phyloP scores from a whole-genome alignment of 1,139 yeast genomes.

The Wickerhamomyces sp. region DNA sequence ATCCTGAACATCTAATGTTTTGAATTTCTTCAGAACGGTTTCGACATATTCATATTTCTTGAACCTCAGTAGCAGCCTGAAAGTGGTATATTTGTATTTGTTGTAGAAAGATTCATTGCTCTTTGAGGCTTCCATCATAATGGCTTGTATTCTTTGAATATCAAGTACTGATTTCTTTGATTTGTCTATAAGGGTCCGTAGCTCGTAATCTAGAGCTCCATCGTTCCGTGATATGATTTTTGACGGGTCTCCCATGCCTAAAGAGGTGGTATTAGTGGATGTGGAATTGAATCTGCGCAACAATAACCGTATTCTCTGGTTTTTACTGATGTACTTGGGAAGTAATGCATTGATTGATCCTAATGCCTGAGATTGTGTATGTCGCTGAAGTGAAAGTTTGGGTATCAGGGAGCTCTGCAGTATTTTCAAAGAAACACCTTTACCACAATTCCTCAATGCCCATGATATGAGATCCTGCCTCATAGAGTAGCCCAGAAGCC shows the following conservation, averaged over 20 bases:
- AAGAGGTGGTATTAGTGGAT: neutral
- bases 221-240: no score
- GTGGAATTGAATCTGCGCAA: conserved; percentile 4
- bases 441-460: conserved; percentile 12
- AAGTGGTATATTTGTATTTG: neutral
- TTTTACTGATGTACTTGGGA: neutral
- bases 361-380: no score
- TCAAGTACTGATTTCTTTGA: conserved; percentile 4
- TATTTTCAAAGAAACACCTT: conserved; percentile 2
- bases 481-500: conserved; percentile 1
- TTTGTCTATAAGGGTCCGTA: conserved; percentile 1
- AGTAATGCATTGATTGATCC: neutral
- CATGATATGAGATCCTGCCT: conserved; percentile 15
- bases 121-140: neutral
- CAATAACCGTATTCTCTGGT: neutral
- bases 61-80: conserved; percentile 7
- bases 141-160: conserved; percentile 1
- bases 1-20: neutral
- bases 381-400: neutral
- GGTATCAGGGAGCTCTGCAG: conserved; percentile 12
- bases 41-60: conserved; percentile 9
- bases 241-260: no score
- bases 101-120: neutral
- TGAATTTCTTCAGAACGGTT: conserved; percentile 1
- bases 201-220: neutral